phyloP scores from a whole-genome alignment of 495 filamentous ascomycete genomes.

The Neurospora africana region DNA sequence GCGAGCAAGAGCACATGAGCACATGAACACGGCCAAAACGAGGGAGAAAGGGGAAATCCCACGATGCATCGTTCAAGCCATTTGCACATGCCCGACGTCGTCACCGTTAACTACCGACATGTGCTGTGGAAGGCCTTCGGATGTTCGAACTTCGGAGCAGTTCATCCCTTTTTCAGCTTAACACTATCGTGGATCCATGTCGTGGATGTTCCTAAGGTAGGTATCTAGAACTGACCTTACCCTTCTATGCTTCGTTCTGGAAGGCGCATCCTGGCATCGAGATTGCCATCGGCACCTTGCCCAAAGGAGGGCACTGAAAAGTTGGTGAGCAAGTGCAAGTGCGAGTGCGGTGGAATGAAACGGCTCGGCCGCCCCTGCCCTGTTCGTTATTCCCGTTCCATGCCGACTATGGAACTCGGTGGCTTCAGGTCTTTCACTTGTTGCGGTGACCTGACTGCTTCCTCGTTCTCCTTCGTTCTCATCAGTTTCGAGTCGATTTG shows the following conservation, averaged over 20 bases:
- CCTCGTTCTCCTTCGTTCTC: not conserved
- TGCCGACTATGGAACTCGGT: not conserved
- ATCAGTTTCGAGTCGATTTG: too few species aligned
- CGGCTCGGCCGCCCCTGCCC: not conserved
- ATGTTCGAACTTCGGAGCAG: not conserved
- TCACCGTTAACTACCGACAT: not conserved
- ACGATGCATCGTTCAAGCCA: not conserved
- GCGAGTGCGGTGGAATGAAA: not conserved
- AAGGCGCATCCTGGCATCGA: not conserved
- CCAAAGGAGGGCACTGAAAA: not conserved
- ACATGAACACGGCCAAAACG: not conserved
- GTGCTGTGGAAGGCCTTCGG: not conserved
- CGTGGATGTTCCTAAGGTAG: not conserved
- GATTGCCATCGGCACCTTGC: not conserved
- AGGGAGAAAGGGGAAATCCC: not conserved
- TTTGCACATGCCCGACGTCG: not conserved
- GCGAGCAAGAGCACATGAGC: not conserved
- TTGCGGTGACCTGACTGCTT: not conserved
- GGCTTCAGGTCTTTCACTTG: not conserved
- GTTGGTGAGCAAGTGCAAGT: not conserved
- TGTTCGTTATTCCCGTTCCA: not conserved
- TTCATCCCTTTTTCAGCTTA: not conserved
- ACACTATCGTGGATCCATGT: not conserved
- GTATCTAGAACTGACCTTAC: not conserved
- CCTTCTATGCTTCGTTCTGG: not conserved